A percentile compares a stretch with the other conserved stretches of the same genome.
phyloP scores from a whole-genome alignment of 768 basidiomycete genomes.

The Tylopilus balloui region DNA sequence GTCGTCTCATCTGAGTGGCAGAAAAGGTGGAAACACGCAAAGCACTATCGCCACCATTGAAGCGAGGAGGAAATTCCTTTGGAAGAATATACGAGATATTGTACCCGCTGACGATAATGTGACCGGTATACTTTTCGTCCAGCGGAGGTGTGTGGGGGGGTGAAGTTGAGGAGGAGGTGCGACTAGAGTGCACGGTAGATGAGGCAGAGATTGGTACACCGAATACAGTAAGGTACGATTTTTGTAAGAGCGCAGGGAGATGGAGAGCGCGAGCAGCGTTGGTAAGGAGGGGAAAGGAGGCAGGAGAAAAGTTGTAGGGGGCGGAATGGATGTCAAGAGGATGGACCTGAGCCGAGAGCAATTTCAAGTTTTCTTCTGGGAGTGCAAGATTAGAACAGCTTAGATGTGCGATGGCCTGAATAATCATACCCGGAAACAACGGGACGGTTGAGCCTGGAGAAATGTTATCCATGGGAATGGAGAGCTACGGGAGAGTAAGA shows the following conservation, averaged over 20 bases:
- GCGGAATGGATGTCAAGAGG: conserved; percentile 66
- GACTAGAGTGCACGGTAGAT: conserved; percentile 29
- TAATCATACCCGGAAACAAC: conserved; percentile 60
- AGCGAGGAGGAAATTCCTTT: conserved; percentile 49
- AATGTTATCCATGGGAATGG: conserved; percentile 61
- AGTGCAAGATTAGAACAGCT: neutral
- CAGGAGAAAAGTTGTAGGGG: conserved; percentile 72
- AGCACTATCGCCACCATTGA: conserved; percentile 21
- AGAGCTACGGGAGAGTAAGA: conserved; percentile 41
- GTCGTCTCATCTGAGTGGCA: conserved; percentile 39
- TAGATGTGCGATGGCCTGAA: neutral
- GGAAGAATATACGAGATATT: conserved; percentile 74
- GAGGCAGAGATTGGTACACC: conserved; percentile 37
- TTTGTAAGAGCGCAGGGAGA: conserved; percentile 54
- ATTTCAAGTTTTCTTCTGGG: conserved; percentile 78
- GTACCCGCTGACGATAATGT: conserved; percentile 73
- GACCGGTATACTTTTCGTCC: conserved; percentile 67
- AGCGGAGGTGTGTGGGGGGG: conserved; percentile 39
- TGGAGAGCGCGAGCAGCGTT: conserved; percentile 67
- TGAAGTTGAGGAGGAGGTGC: conserved; percentile 36
- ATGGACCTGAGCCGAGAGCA: conserved; percentile 68
- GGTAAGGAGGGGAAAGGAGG: conserved; percentile 57
- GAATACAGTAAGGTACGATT: conserved; percentile 58
- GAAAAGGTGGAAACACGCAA: conserved; percentile 23
- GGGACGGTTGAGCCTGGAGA: conserved; percentile 66